Evolutionary conservation across 345 rosid species (phyloP).

Genomic region (Durio zibethinus): DNA sequence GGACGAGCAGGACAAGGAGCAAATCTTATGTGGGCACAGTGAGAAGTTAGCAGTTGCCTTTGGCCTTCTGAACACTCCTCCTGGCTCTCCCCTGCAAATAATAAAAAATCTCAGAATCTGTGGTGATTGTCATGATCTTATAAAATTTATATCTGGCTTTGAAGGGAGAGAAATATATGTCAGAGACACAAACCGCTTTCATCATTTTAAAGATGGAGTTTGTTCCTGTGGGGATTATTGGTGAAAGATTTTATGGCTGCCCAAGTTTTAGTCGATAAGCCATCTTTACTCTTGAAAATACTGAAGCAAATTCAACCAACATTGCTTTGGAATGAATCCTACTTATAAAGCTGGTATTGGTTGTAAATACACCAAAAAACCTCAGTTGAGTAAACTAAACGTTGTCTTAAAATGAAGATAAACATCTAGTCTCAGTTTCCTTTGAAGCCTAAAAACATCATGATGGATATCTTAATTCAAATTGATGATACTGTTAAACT

Average conservation of each 20-base stretch:
- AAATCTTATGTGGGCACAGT: slow-evolving; percentile 55
- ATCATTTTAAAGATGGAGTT: slow-evolving; percentile 54
- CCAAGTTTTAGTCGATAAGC: not conserved
- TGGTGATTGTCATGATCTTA: slow-evolving; percentile 46
- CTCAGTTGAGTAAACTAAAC: not conserved
- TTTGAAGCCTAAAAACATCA: not conserved
- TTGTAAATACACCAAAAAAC: not conserved
- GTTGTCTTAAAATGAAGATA: not conserved
- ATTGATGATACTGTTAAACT: not conserved
- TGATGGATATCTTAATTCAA: not conserved
- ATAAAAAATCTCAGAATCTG: slow-evolving; percentile 77
- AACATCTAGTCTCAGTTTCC: not conserved
- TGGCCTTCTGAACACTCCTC: slow-evolving; percentile 50
- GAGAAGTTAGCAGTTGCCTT: slow-evolving; percentile 60
- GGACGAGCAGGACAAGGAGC: slow-evolving; percentile 54
- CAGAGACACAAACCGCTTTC: slow-evolving; percentile 53
- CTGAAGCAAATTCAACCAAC: not conserved
- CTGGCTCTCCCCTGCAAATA: slow-evolving; percentile 51
- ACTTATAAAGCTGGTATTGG: not conserved
- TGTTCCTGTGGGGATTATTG: slow-evolving; percentile 65
- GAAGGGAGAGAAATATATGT: slow-evolving; percentile 41
- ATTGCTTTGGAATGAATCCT: not conserved
- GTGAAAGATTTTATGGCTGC: slow-evolving; percentile 27
- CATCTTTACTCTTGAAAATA: slow-evolving; percentile 3
- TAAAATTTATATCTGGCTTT: slow-evolving; percentile 38